A percentile compares a stretch with the other conserved stretches of the same genome.
Conservation (phyloP, 805 yeast species). For the Metschnikowia arizonensis region DNA sequence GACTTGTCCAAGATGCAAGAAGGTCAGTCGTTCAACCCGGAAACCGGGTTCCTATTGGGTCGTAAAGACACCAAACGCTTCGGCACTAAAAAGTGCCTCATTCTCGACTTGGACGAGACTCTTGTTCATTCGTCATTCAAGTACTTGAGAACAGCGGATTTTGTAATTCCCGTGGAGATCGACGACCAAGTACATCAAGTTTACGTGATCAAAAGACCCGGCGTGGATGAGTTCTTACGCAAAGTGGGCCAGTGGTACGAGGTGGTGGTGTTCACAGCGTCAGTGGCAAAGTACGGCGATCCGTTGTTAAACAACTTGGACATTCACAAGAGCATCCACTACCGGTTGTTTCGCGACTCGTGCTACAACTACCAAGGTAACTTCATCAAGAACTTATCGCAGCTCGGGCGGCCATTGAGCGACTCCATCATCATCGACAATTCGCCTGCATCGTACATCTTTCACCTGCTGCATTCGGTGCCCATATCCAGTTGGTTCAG, state of each 20-base stretch:
- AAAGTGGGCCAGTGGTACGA: slow-evolving; percentile 84
- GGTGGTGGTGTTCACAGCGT: slow-evolving; percentile 95
- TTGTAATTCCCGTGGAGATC: slow-evolving; percentile 95
- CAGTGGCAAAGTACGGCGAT: slow-evolving; percentile 93
- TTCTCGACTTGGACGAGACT: slow-evolving; percentile 92
- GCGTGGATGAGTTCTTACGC: slow-evolving; percentile 88
- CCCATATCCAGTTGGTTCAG: slow-evolving; percentile 98
- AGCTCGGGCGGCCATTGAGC: slow-evolving; percentile 84
- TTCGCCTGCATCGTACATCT: slow-evolving; percentile 96
- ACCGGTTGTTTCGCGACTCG: slow-evolving; percentile 88
- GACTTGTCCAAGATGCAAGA: slow-evolving; percentile 65
- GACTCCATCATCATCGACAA: slow-evolving; percentile 91
- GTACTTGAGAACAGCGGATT: slow-evolving; percentile 87
- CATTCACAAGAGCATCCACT: slow-evolving; percentile 70
- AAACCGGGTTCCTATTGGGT: slow-evolving; percentile 62
- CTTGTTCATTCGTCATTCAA: slow-evolving; percentile 94
- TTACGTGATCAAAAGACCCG: slow-evolving; percentile 95
- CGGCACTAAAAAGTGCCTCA: slow-evolving; percentile 73
- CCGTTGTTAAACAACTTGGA: slow-evolving; percentile 90
- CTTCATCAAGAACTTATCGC: slow-evolving; percentile 89
- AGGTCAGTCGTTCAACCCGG: slow-evolving; percentile 63
- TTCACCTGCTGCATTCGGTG: slow-evolving; percentile 96
- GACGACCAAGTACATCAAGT: slow-evolving; percentile 91
- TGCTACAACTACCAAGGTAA: slow-evolving; percentile 93
- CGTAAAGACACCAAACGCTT: slow-evolving; percentile 45